These are phyloP conservation scores for Microsporum audouinii DNA, from an alignment of 2,329 filamentous ascomycete species.

Conservation along the genomic window DNA sequence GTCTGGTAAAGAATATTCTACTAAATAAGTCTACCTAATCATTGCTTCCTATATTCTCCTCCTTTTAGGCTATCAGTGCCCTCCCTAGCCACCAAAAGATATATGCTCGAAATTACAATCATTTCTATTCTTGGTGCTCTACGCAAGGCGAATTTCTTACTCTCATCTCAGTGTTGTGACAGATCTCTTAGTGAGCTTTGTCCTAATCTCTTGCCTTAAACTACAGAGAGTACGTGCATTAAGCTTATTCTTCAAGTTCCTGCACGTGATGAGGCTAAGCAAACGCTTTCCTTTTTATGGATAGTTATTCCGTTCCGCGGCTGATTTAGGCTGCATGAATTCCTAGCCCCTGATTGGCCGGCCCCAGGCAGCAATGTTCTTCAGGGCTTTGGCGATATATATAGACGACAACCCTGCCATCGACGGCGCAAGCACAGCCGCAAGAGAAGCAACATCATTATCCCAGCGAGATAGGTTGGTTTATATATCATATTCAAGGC, in stretches of 20 bases:
- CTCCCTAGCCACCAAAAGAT: no score
- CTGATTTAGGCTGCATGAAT: conserved; percentile 4
- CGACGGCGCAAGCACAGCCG: not conserved
- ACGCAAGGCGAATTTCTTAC: no score
- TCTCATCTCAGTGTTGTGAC: no score
- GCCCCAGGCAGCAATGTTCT: conserved; percentile 6
- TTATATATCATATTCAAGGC: not conserved
- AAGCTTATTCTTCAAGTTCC: not conserved
- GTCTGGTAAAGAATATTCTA: no score
- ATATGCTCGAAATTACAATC: no score
- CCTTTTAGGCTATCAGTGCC: no score
- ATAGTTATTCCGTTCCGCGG: not conserved
- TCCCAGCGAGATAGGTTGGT: not conserved
- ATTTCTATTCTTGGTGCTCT: no score
- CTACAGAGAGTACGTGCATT: not conserved
- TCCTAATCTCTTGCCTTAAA: not conserved
- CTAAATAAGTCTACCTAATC: no score
- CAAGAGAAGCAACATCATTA: not conserved
- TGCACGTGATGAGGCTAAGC: conserved; percentile 1
- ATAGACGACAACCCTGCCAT: not conserved
- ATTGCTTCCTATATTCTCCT: no score
- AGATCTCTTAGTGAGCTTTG: no score
- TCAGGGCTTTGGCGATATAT: not conserved
- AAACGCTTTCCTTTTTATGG: not conserved
- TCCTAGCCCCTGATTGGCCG: not conserved